phyloP scores from a whole-genome alignment of 805 yeast species.

The Blastobotrys peoriensis region DNA sequence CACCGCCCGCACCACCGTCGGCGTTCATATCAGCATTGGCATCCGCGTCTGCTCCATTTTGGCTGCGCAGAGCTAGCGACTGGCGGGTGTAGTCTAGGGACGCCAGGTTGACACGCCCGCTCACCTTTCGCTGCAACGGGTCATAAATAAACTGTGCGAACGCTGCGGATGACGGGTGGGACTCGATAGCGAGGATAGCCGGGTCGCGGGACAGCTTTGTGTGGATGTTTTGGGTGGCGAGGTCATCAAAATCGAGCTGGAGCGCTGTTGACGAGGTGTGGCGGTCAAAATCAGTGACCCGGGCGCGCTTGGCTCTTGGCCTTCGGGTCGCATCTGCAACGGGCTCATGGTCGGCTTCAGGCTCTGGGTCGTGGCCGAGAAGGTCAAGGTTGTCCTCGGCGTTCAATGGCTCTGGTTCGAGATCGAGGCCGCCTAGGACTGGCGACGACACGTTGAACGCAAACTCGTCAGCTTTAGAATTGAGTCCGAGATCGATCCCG shows the following conservation, averaged over 20 bases:
- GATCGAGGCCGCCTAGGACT: no score
- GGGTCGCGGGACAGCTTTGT: neutral
- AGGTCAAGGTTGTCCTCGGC: constrained; percentile 4
- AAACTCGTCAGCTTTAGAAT: constrained; percentile 4
- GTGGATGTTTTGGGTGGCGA: neutral
- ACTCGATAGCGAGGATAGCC: neutral
- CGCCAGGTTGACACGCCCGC: neutral
- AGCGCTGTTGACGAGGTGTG: neutral
- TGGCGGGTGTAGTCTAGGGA: neutral
- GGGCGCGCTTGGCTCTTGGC: neutral
- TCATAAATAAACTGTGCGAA: neutral
- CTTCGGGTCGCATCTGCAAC: neutral
- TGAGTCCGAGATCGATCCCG: constrained; percentile 5
- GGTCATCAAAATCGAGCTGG: neutral
- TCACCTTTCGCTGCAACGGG: neutral
- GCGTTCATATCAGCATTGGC: neutral
- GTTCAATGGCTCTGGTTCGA: no score
- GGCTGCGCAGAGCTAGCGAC: neutral
- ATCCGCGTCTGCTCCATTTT: neutral
- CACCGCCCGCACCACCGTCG: neutral
- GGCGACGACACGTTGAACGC: neutral
- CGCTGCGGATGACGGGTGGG: neutral
- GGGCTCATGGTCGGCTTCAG: no score
- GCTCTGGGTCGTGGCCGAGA: no score
- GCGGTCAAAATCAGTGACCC: neutral